Percentiles rank a stretch among this genome's conserved stretches.
These are phyloP conservation scores for Leccinellum rugosiceps DNA, from an alignment of 768 basidiomycete genomes.

Conservation along the genomic window DNA sequence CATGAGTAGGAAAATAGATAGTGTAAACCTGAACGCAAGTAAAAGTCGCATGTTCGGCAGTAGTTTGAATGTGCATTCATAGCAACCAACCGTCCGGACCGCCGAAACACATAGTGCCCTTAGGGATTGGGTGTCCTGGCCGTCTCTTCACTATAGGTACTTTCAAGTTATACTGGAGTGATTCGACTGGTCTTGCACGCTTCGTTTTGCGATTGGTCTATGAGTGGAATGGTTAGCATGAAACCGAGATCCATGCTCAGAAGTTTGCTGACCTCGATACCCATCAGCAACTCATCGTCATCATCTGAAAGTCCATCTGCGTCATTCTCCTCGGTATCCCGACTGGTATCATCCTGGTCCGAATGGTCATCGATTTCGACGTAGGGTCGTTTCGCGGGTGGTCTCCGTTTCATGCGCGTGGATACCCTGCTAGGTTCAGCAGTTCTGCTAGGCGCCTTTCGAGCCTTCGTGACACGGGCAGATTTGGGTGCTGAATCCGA, in stretches of 20 bases:
- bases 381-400: conserved; percentile 23
- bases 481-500: conserved; percentile 12
- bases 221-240: neutral
- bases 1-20: conserved; percentile 15
- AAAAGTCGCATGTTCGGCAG: neutral
- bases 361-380: conserved; percentile 32
- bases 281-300: conserved; percentile 62
- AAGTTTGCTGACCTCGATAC: conserved; percentile 45
- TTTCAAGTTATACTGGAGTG: conserved; percentile 4
- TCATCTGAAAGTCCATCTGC: conserved; percentile 35
- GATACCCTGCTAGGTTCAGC: conserved; percentile 1
- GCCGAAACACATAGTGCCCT: conserved; percentile 9
- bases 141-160: conserved; percentile 20
- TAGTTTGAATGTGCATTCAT: conserved; percentile 4
- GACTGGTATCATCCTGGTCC: conserved; percentile 14
- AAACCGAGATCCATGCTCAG: neutral
- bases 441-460: conserved; percentile 6
- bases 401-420: conserved; percentile 21
- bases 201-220: conserved; percentile 41
- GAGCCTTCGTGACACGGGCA: conserved; percentile 4
- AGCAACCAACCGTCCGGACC: neutral
- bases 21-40: neutral
- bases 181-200: conserved; percentile 18
- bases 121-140: conserved; percentile 11
- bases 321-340: conserved; percentile 11